Base-by-base conservation (phyloP, 2,329 filamentous ascomycete species). In the Plectosphaerella cucumerina region DNA sequence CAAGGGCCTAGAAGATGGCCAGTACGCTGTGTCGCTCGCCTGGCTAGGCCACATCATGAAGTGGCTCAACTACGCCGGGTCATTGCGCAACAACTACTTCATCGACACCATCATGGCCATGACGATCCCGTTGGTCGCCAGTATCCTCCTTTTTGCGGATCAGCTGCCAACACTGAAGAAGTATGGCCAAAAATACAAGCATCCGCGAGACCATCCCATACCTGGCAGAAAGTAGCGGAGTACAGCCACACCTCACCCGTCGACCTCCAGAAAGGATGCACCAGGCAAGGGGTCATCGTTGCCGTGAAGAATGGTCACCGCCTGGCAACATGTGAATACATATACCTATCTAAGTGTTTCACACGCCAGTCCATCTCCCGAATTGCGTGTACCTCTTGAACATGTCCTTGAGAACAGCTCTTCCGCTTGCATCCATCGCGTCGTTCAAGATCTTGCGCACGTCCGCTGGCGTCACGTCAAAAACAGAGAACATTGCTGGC, bases 11-110 rank as follows among this genome's bases (percentile, higher is more conserved):
- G 91, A 97, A 68, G 82, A 72, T 34, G 94, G 93, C 0, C 76
- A 94, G 21, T 93, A 89, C 66, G 77, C 90, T 61, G 81, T 96
- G 43, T 86, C 89, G 0, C 89, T 91, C 11, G 86, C 84, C 53
- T 82, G 85, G 55, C 65, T 96, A 44, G 89, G 87, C 1, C 70
- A 81, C 50, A 61, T 90, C 52, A 87, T 97, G 83, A 84, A 86
- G 58, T 86, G 80, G 63, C 72, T 73, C 22, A 64, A 71, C 17
- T 65, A 84, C 60, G 81, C 82, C 15, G 79, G 80, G 3, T 74
- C 75, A 15, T 69, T 73, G 47, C 74, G 82, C 57, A 84, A 84
- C 54, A 85, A 75, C 59, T 81, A 75, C 75, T 14, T 87, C 15
- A 44, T 82, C 41, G 85, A 88, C 63, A 81, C 77, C 1, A 21